Percentiles rank a stretch among this genome's conserved stretches.
Evolutionary conservation across 495 filamentous ascomycete species (phyloP).

Genomic region (Xanthoparmelia taractica): DNA sequence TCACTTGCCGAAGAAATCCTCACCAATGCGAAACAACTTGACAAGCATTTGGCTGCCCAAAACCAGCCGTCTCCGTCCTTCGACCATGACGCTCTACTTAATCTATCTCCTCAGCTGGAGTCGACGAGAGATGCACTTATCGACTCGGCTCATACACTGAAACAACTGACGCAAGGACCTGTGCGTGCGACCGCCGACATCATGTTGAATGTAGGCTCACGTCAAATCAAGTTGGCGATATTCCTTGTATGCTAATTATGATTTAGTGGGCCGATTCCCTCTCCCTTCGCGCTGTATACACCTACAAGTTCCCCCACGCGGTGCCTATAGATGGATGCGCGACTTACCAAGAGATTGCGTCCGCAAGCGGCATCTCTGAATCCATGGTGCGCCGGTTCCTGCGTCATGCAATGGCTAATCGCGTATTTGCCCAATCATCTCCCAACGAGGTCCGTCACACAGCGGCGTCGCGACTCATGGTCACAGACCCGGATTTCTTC

Average conservation of each 20-base stretch:
- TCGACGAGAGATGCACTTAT: constrained; percentile 2
- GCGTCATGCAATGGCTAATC: constrained; percentile 32
- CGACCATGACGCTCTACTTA: not conserved
- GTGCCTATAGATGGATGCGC: constrained; percentile 33
- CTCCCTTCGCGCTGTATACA: constrained; percentile 21
- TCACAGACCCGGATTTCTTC: not conserved
- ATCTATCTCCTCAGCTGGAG: constrained; percentile 1
- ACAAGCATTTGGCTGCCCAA: constrained; percentile 1
- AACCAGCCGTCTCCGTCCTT: not conserved
- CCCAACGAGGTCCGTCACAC: constrained; percentile 47
- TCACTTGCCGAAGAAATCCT: constrained; percentile 11
- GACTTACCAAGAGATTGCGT: constrained; percentile 38
- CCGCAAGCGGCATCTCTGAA: constrained; percentile 14
- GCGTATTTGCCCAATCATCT: constrained; percentile 46
- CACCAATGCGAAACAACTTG: constrained; percentile 9
- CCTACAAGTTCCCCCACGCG: constrained; percentile 30
- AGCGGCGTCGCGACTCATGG: constrained; percentile 38
- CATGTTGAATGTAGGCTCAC: not conserved
- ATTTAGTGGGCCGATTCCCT: constrained; percentile 3
- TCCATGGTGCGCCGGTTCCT: constrained; percentile 21
- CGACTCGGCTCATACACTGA: constrained; percentile 6
- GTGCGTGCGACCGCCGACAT: not conserved
- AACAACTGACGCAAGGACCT: constrained; percentile 8
- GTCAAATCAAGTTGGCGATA: not conserved
- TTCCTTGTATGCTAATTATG: not conserved